phyloP scores from a whole-genome alignment of 2,329 filamentous ascomycete species.

The Exophiala bonariae region DNA sequence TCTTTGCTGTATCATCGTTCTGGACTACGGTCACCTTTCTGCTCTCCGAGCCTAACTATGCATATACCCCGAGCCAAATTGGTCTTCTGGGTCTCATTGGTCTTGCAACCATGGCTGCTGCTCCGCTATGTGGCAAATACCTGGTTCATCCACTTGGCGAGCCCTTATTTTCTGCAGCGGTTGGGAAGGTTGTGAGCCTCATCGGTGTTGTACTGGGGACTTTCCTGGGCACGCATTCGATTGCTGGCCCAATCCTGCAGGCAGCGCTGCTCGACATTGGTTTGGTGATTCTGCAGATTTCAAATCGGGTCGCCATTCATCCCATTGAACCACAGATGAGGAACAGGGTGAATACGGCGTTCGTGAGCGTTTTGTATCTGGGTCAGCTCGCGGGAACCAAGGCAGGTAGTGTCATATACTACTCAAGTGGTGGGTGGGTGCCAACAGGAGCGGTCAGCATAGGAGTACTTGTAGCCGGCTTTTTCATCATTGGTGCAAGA shows the following conservation, averaged over 20 bases:
- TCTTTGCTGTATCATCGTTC: conserved; percentile 63
- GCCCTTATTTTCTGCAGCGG: conserved; percentile 65
- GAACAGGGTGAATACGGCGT: conserved; percentile 77
- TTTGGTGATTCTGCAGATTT: conserved; percentile 70
- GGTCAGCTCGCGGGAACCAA: conserved; percentile 71
- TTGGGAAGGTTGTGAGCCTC: conserved; percentile 61
- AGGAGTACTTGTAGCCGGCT: conserved; percentile 51
- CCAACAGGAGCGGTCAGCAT: conserved; percentile 57
- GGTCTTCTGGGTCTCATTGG: conserved; percentile 78
- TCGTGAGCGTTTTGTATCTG: conserved; percentile 73
- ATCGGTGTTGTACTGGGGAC: conserved; percentile 66
- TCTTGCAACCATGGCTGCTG: conserved; percentile 64
- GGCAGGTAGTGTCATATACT: conserved; percentile 57
- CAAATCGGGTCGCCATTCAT: conserved; percentile 70
- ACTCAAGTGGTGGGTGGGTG: conserved; percentile 54
- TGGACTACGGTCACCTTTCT: conserved; percentile 80
- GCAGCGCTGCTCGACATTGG: conserved; percentile 70
- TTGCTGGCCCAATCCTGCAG: conserved; percentile 71
- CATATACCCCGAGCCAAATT: conserved; percentile 66
- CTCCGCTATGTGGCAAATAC: conserved; percentile 64
- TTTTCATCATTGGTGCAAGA: conserved; percentile 48
- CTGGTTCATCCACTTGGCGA: conserved; percentile 45
- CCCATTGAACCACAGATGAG: conserved; percentile 67
- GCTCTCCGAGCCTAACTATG: conserved; percentile 67
- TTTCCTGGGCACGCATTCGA: conserved; percentile 62